Evolutionary conservation across 768 basidiomycete genomes (phyloP), one percentile per base, ranked within the genome.

Genomic region (Suillus hirtellus): DNA sequence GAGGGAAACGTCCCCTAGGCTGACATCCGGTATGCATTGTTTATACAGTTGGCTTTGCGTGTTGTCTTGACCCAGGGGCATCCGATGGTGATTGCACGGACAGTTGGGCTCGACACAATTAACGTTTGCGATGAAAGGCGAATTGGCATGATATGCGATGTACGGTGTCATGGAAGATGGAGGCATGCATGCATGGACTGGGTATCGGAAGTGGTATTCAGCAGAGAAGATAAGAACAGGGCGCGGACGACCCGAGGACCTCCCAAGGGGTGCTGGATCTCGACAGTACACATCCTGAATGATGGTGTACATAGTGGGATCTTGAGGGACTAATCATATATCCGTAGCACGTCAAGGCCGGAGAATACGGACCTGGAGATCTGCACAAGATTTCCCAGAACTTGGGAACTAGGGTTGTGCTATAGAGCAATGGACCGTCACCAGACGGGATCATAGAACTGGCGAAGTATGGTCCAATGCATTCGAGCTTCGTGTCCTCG

Each of bases 291-390:
- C 85, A 59, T 88, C 84, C 70, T 91, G 90, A 47, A 84, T 75
- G 70, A 92, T 89, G 1, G 82, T 84, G 73, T 83, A 90, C 61
- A 81, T 74, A 7, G 87, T 84, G 34, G 88, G 86, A 73, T 92
- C 89, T 91, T 65, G 11, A 37, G 19, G 46, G 31, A 50, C 24
- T 17, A 56, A 47, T 24, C 38, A 4, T 56, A 24, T 9, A 70
- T 52, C n/a, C 24, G 67, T 81, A 61, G 68, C n/a, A 53, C n/a
- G n/a, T 54, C 53, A 14, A 37, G n/a, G 12, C 7, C 7, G 12
- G 53, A 8, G n/a, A 35, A n/a, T 14, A 54, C 53, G 35, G 1
- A 89, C 90, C 86, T 66, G 79, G 65, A 61, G 83, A 82, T 65
- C 80, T 76, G 60, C 82, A 82, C 63, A 91, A 79, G 35, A 78